Percentiles rank a stretch among this genome's conserved stretches.
These are phyloP conservation scores for Penicillium tannophilum DNA, from an alignment of 495 filamentous ascomycete genomes.

Conservation along the genomic window DNA sequence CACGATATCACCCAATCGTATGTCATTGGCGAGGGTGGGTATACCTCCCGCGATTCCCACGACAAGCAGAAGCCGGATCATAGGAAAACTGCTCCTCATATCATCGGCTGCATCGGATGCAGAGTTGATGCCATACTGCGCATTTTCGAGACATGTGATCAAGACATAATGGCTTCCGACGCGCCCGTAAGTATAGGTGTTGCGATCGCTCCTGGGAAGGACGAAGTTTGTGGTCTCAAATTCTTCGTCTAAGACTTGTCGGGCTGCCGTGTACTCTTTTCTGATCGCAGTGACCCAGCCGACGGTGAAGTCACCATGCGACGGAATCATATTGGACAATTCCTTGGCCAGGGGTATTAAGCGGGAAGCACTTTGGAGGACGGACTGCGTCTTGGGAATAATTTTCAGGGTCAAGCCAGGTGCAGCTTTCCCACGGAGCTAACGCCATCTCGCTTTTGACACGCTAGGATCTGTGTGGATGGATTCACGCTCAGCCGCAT, in stretches of 20 bases:
- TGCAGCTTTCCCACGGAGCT: not conserved
- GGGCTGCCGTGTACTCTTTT: slow-evolving; percentile 6
- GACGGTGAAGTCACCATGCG: slow-evolving; percentile 5
- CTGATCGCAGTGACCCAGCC: slow-evolving; percentile 4
- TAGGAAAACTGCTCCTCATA: slow-evolving; percentile 6
- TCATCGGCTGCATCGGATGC: slow-evolving; percentile 2
- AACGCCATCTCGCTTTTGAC: not conserved
- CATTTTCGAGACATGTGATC: slow-evolving; percentile 1
- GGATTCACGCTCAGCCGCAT: not conserved
- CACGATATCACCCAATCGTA: slow-evolving; percentile 3
- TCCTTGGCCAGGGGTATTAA: not conserved
- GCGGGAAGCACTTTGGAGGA: not conserved
- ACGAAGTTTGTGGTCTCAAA: not conserved
- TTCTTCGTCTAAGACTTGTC: slow-evolving; percentile 4
- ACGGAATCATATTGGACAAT: not conserved
- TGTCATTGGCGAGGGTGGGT: not conserved
- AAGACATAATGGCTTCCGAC: slow-evolving; percentile 1
- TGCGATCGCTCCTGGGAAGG: not conserved
- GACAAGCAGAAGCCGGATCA: not conserved
- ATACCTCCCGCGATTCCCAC: slow-evolving; percentile 1
- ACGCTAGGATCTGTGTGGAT: not conserved
- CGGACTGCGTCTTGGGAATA: not conserved
- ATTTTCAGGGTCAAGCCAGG: not conserved
- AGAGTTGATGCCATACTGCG: not conserved
- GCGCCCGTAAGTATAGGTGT: slow-evolving; percentile 6